Conservation (phyloP, 805 yeast species). For the Schizosaccharomyces osmophilus region DNA sequence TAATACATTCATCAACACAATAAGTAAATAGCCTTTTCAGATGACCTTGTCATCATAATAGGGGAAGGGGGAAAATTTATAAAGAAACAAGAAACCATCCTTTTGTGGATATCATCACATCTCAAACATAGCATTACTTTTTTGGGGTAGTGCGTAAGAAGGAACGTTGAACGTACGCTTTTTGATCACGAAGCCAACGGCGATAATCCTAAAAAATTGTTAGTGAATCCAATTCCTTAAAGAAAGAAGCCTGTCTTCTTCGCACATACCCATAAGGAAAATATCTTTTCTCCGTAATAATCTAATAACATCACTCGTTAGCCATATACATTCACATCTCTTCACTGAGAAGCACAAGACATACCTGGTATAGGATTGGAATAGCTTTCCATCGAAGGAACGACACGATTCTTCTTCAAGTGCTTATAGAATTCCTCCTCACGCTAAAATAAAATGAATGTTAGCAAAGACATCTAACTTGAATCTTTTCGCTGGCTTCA, state of each 20-base stretch:
- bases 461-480: no score
- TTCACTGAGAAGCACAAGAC: neutral
- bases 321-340: neutral
- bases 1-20: no score
- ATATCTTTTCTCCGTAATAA: slow-evolving; percentile 88
- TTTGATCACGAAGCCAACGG: slow-evolving; percentile 90
- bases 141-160: neutral
- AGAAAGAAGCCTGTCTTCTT: no score
- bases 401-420: slow-evolving; percentile 59
- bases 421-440: slow-evolving; percentile 62
- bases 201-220: slow-evolving; percentile 48
- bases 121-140: neutral
- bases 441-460: slow-evolving; percentile 2
- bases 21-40: no score
- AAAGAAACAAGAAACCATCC: neutral
- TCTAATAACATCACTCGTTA: slow-evolving; percentile 18
- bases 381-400: slow-evolving; percentile 73
- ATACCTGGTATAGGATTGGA: slow-evolving; percentile 60
- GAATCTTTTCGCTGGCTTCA: neutral
- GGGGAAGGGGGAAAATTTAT: no score
- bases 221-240: neutral
- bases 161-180: slow-evolving; percentile 56
- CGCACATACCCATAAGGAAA: slow-evolving; percentile 19
- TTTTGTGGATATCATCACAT: neutral
- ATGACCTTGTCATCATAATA: no score